Evolutionary conservation across 2,329 filamentous ascomycete species (phyloP).

Genomic region (Blastomyces parvus): DNA sequence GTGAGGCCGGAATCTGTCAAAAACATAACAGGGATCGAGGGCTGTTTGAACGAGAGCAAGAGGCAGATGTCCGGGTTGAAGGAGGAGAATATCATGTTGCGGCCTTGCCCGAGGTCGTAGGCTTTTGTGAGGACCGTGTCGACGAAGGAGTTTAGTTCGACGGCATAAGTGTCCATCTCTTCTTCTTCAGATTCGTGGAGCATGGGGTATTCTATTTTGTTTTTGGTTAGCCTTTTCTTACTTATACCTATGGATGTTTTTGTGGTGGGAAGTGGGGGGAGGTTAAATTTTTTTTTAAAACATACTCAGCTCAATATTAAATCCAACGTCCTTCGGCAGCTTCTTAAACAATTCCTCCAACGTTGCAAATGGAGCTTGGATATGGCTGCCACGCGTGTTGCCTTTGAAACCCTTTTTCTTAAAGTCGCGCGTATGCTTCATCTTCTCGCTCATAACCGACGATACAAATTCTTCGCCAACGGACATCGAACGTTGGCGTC

Average conservation of each 20-base stretch:
- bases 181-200: slow-evolving; percentile 87
- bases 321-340: slow-evolving; percentile 72
- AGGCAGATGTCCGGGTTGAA: slow-evolving; percentile 98
- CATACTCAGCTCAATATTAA: slow-evolving; percentile 91
- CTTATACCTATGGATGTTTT: background rate
- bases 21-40: slow-evolving; percentile 90
- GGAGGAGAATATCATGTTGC: slow-evolving; percentile 94
- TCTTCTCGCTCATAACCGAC: slow-evolving; percentile 58
- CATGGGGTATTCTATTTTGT: slow-evolving; percentile 71
- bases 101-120: slow-evolving; percentile 68
- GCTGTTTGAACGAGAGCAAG: slow-evolving; percentile 91
- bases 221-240: background rate
- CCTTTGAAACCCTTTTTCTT: slow-evolving; percentile 93
- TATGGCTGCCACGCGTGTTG: slow-evolving; percentile 87
- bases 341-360: slow-evolving; percentile 86
- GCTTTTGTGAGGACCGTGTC: slow-evolving; percentile 86
- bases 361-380: slow-evolving; percentile 91
- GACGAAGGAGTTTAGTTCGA: slow-evolving; percentile 76
- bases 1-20: slow-evolving; percentile 79
- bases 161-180: slow-evolving; percentile 87
- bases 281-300: slow-evolving; percentile 11
- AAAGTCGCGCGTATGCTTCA: slow-evolving; percentile 95
- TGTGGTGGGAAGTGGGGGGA: background rate
- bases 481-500: slow-evolving; percentile 50
- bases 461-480: slow-evolving; percentile 45